Percentiles rank a stretch among this genome's conserved stretches.
These are phyloP conservation scores for Acorus gramineus DNA, from an alignment of 106 monocot species.

Conservation along the genomic window DNA sequence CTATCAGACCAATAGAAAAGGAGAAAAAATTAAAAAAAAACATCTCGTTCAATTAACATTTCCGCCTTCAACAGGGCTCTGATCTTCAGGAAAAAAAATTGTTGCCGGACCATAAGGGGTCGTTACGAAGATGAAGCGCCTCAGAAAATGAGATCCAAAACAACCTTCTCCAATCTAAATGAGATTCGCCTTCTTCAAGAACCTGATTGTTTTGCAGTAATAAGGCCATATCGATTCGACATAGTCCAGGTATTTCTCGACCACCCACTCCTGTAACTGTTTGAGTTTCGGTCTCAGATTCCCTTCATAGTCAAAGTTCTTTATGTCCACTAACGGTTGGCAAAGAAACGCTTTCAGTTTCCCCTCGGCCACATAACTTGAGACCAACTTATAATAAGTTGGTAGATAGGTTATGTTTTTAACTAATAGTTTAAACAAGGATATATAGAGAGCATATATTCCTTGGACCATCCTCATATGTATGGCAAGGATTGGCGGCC, in stretches of 20 bases:
- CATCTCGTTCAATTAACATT: no score
- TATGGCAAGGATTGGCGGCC: conserved; percentile 41
- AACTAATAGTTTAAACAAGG: conserved; percentile 31
- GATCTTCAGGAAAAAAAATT: no score
- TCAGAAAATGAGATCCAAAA: no score
- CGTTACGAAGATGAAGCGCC: no score
- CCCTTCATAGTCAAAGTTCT: conserved; percentile 36
- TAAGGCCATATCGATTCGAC: conserved; percentile 79
- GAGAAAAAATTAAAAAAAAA: no score
- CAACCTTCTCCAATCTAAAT: conserved; percentile 16
- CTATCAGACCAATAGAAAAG: no score
- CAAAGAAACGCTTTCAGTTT: conserved; percentile 32
- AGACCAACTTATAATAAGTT: conserved; percentile 15
- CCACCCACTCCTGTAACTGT: conserved; percentile 39
- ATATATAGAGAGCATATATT: conserved; percentile 36
- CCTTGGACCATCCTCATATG: conserved; percentile 54
- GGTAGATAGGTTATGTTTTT: conserved; percentile 41
- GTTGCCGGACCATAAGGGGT: no score
- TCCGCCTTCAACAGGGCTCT: no score
- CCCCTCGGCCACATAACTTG: conserved; percentile 39
- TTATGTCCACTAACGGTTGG: conserved; percentile 40
- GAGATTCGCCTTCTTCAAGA: conserved; percentile 74
- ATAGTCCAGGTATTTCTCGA: conserved; percentile 57
- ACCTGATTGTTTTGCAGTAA: conserved; percentile 72
- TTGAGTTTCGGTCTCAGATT: conserved; percentile 21